Percentiles rank a stretch among this genome's conserved stretches.
These are phyloP conservation scores for Anthoceros angustus DNA, from an alignment of 225 moss, liverwort and hornwort genomes.

Conservation along the genomic window DNA sequence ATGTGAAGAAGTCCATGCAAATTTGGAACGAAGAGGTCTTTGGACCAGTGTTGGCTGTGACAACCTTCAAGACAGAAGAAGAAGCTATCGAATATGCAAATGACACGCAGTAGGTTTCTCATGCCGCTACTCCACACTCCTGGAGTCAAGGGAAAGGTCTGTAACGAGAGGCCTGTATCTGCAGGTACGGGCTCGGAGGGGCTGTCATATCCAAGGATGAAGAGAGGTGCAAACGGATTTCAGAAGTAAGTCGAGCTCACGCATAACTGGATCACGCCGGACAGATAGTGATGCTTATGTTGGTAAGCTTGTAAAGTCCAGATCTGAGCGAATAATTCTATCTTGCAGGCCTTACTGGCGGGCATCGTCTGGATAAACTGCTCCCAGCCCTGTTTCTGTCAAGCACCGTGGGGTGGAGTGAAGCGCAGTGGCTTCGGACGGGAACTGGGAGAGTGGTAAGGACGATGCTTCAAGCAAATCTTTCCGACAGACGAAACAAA, in stretches of 20 bases:
- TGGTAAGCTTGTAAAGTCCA: not conserved
- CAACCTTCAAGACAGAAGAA: conserved; percentile 80
- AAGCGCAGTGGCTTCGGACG: conserved; percentile 96
- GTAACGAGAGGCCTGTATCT: not conserved
- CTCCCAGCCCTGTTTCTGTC: conserved; percentile 95
- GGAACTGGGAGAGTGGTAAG: conserved; percentile 89
- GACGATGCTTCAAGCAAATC: not conserved
- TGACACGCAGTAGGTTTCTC: conserved; percentile 55
- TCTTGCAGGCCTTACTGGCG: conserved; percentile 54
- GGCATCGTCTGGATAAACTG: conserved; percentile 99
- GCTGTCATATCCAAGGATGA: conserved; percentile 97
- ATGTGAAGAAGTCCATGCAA: conserved; percentile 75
- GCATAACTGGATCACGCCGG: not conserved
- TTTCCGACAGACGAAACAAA: not conserved
- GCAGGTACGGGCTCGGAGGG: conserved; percentile 81
- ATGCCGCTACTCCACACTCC: not conserved
- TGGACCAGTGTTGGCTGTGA: conserved; percentile 84
- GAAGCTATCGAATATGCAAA: conserved; percentile 70
- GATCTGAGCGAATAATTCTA: not conserved
- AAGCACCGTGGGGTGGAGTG: conserved; percentile 98
- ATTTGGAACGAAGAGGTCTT: conserved; percentile 97
- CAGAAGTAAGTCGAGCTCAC: conserved; percentile 37
- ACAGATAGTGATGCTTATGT: not conserved
- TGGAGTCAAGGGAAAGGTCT: not conserved
- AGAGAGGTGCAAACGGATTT: conserved; percentile 71